These are phyloP conservation scores for Iodosphaeria phyllophila DNA, from an alignment of 2,329 filamentous ascomycete species.

Conservation along the genomic window DNA sequence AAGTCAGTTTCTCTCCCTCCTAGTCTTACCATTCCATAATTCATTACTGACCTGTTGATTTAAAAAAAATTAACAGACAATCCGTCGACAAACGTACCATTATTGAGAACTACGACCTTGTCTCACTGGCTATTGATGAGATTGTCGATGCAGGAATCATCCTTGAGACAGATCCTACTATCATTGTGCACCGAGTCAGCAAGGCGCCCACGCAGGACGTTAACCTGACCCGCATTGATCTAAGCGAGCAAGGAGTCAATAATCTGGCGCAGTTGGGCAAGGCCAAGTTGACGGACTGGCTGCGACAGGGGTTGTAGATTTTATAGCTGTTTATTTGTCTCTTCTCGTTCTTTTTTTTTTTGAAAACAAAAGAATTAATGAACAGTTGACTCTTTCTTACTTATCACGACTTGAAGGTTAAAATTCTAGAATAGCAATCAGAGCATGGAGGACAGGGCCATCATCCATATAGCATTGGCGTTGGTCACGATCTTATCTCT, in stretches of 20 bases:
- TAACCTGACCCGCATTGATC: constrained; percentile 82
- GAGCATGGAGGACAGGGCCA: no score
- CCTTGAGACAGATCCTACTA: constrained; percentile 88
- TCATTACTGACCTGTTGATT: no score
- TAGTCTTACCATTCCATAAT: background rate
- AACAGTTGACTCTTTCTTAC: no score
- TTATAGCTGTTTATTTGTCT: constrained; percentile 18
- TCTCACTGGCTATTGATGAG: constrained; percentile 86
- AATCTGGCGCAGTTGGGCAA: constrained; percentile 90
- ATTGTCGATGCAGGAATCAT: constrained; percentile 60
- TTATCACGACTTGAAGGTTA: no score
- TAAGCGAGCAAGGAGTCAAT: constrained; percentile 87
- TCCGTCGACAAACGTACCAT: constrained; percentile 95
- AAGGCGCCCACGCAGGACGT: constrained; percentile 81
- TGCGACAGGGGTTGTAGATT: constrained; percentile 74
- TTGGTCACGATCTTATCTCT: constrained; percentile 33
- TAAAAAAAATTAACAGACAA: constrained; percentile 45
- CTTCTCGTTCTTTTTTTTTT: no score
- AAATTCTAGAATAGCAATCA: no score
- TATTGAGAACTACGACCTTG: constrained; percentile 95
- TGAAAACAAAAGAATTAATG: no score
- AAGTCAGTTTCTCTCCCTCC: background rate
- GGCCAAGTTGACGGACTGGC: constrained; percentile 74
- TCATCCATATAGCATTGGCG: no score
- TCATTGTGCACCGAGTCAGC: constrained; percentile 83